These are phyloP conservation scores for Talaromyces liani DNA, from an alignment of 495 filamentous ascomycete species.

Conservation along the genomic window DNA sequence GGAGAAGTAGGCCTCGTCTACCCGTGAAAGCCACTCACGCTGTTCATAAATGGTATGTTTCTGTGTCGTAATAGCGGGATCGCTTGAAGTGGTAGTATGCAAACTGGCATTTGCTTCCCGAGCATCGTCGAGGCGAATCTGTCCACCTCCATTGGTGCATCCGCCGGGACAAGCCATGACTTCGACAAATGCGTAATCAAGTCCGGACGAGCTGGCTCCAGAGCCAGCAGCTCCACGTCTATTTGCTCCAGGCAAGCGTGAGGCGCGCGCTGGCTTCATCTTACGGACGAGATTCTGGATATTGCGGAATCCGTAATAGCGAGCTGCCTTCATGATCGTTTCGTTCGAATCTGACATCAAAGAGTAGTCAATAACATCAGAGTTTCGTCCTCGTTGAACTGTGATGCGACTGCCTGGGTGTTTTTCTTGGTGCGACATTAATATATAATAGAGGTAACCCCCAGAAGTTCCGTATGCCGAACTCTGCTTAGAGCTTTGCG, in stretches of 20 bases:
- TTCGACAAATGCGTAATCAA: slow-evolving; percentile 83
- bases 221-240: slow-evolving; percentile 23
- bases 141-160: slow-evolving; percentile 94
- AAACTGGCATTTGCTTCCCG: slow-evolving; percentile 16
- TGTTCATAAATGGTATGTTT: slow-evolving; percentile 65
- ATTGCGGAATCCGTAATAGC: slow-evolving; percentile 95
- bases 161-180: slow-evolving; percentile 99
- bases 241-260: slow-evolving; percentile 69
- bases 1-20: slow-evolving; percentile 94
- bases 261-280: slow-evolving; percentile 69
- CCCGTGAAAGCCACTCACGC: slow-evolving; percentile 74
- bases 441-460: slow-evolving; percentile 78
- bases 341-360: slow-evolving; percentile 47
- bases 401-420: slow-evolving; percentile 62
- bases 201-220: slow-evolving; percentile 28
- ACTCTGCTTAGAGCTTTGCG: slow-evolving; percentile 18
- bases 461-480: slow-evolving; percentile 67
- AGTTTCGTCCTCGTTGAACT: slow-evolving; percentile 72
- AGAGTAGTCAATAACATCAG: slow-evolving; percentile 79
- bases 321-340: slow-evolving; percentile 67
- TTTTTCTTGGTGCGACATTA: slow-evolving; percentile 59
- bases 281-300: slow-evolving; percentile 94
- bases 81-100: slow-evolving; percentile 8
- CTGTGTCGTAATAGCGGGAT: slow-evolving; percentile 18
- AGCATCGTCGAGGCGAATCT: slow-evolving; percentile 82